A percentile compares a stretch with the other conserved stretches of the same genome.
phyloP scores from a whole-genome alignment of 768 basidiomycete species.

The Lactarius sanguifluus region DNA sequence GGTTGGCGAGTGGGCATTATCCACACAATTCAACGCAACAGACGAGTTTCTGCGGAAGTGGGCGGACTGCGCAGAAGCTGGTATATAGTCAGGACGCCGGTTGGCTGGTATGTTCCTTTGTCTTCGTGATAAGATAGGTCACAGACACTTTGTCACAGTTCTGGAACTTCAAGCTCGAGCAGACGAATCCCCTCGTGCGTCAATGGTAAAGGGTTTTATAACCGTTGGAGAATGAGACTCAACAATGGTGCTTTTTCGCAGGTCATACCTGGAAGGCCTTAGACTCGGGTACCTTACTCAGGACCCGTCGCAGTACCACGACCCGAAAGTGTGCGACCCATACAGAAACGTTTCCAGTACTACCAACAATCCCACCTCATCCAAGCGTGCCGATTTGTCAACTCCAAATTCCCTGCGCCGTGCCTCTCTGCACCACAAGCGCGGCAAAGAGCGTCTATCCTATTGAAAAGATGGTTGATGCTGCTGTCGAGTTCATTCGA shows the following conservation, averaged over 20 bases:
- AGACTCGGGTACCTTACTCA: slow-evolving; percentile 57
- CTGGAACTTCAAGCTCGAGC: slow-evolving; percentile 78
- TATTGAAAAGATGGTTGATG: background rate
- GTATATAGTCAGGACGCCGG: slow-evolving; percentile 59
- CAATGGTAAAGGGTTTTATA: slow-evolving; percentile 53
- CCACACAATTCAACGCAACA: slow-evolving; percentile 63
- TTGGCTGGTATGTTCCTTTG: slow-evolving; percentile 55
- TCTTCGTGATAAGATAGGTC: background rate
- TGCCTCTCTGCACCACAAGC: background rate
- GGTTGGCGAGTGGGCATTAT: slow-evolving; percentile 61
- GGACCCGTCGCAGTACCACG: slow-evolving; percentile 55
- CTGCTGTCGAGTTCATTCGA: background rate
- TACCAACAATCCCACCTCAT: background rate
- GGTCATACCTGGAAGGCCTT: slow-evolving; percentile 71
- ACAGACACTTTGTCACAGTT: slow-evolving; percentile 38
- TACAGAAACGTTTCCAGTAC: slow-evolving; percentile 36
- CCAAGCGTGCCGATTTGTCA: background rate
- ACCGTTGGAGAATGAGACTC: background rate
- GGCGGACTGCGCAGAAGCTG: slow-evolving; percentile 76
- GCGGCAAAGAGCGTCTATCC: background rate
- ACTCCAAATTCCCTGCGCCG: background rate
- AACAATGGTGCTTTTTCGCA: slow-evolving; percentile 32
- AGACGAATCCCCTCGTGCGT: slow-evolving; percentile 49
- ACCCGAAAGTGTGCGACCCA: slow-evolving; percentile 63
- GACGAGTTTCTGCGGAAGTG: slow-evolving; percentile 61